Percentiles rank a stretch among this genome's conserved stretches.
These are phyloP conservation scores for Candida methanosorbosa DNA, from an alignment of 805 yeast species.

Conservation along the genomic window DNA sequence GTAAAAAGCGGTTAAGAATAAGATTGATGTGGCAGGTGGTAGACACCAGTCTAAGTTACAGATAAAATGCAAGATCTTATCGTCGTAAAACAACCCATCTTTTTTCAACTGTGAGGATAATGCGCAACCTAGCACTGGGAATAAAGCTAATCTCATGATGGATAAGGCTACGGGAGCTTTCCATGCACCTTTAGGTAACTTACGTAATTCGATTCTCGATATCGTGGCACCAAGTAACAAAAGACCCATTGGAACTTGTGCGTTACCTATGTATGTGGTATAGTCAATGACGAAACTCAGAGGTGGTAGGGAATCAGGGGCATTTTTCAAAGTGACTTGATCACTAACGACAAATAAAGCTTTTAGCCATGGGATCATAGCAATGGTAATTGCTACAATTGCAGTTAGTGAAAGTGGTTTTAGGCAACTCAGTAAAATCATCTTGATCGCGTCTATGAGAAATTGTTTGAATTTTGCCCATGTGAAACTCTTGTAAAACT, in stretches of 20 bases:
- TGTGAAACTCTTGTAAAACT: not conserved
- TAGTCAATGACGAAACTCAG: constrained; percentile 80
- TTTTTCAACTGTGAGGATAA: constrained; percentile 53
- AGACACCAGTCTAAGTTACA: constrained; percentile 67
- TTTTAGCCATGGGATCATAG: constrained; percentile 84
- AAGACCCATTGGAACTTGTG: constrained; percentile 84
- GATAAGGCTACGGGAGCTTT: constrained; percentile 54
- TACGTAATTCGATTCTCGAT: constrained; percentile 55
- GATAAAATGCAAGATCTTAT: constrained; percentile 59
- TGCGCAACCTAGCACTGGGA: constrained; percentile 74
- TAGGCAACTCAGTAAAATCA: constrained; percentile 35
- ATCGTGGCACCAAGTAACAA: constrained; percentile 81
- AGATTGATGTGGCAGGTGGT: constrained; percentile 84
- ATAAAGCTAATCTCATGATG: constrained; percentile 46
- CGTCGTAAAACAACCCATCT: constrained; percentile 57
- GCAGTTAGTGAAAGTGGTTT: constrained; percentile 71
- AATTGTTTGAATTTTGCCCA: not conserved
- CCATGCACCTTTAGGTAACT: constrained; percentile 65
- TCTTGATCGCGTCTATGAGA: not conserved
- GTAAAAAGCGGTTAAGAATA: constrained; percentile 82
- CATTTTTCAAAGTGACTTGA: constrained; percentile 46
- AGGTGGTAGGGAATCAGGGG: constrained; percentile 83
- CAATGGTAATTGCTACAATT: constrained; percentile 52
- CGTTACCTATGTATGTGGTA: constrained; percentile 71
- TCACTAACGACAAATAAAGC: constrained; percentile 52